phyloP scores from a whole-genome alignment of 257 asterid species.

The Salvia hispanica region DNA sequence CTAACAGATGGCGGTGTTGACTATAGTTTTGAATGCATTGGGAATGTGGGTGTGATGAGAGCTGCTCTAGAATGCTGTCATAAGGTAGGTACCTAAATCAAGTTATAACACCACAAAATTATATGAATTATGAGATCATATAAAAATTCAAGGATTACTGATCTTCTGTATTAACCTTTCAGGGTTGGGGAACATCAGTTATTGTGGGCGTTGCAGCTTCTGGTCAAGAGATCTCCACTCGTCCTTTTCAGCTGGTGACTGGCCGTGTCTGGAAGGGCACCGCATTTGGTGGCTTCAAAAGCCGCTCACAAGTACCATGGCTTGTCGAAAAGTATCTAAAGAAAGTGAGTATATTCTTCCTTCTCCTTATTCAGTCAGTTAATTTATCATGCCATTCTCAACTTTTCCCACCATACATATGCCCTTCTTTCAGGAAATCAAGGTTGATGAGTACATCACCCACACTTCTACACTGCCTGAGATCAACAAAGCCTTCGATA shows the following conservation, averaged over 20 bases:
- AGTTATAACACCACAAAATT: too few relatives aligned
- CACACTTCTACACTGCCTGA: constrained; percentile 74
- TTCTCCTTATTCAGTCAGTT: background rate
- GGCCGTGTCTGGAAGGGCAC: constrained; percentile 99
- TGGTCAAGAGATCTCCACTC: constrained; percentile 96
- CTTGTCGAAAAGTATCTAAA: constrained; percentile 91
- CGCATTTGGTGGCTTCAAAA: constrained; percentile 95
- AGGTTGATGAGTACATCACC: constrained; percentile 93
- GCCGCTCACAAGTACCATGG: constrained; percentile 97
- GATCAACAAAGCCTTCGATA: constrained; percentile 79
- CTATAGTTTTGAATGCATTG: constrained; percentile 98
- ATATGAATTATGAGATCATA: too few relatives aligned
- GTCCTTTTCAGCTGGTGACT: constrained; percentile 96
- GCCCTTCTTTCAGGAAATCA: constrained; percentile 70
- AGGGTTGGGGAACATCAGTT: constrained; percentile 99
- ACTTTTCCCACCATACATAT: background rate
- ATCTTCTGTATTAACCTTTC: constrained; percentile 24
- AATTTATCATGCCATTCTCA: background rate
- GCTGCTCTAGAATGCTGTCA: constrained; percentile 99
- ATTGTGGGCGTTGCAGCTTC: constrained; percentile 99
- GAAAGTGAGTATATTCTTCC: constrained; percentile 50
- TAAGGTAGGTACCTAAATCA: constrained; percentile 55
- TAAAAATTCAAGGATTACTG: constrained; percentile 12
- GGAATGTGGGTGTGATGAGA: constrained; percentile 88
- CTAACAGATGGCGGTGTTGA: constrained; percentile 96